phyloP scores from a whole-genome alignment of 2,329 filamentous ascomycete species.

The Colletotrichum liriopes region DNA sequence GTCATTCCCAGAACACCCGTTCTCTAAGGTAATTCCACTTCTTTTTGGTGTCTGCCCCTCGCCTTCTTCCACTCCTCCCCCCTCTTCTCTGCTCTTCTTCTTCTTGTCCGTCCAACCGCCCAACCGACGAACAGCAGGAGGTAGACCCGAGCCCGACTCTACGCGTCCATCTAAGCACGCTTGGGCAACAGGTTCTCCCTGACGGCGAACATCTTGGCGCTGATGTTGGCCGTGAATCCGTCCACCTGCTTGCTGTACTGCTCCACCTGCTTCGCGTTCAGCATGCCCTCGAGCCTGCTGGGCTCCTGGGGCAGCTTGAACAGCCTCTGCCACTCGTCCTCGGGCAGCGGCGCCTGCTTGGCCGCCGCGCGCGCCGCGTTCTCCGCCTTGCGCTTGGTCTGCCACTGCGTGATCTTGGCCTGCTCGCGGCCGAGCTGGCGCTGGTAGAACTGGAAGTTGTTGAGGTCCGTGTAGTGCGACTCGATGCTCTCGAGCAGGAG shows the following conservation, averaged over 20 bases:
- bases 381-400: slow-evolving; percentile 96
- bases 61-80: not conserved
- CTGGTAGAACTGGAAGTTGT: slow-evolving; percentile 99
- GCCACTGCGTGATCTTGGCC: slow-evolving; percentile 96
- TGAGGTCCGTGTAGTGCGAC: slow-evolving; percentile 97
- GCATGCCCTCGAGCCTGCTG: slow-evolving; percentile 90
- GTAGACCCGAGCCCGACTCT: slow-evolving; percentile 12
- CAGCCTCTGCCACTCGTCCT: slow-evolving; percentile 98
- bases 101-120: slow-evolving; percentile 8
- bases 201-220: slow-evolving; percentile 98
- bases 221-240: slow-evolving; percentile 92
- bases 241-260: slow-evolving; percentile 98
- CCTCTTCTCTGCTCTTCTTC: not conserved
- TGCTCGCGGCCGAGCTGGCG: slow-evolving; percentile 94
- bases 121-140: slow-evolving; percentile 3
- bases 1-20: slow-evolving; percentile 43
- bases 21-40: slow-evolving; percentile 38
- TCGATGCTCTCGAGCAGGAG: slow-evolving; percentile 97
- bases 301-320: slow-evolving; percentile 99
- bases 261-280: slow-evolving; percentile 96
- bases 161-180: slow-evolving; percentile 48
- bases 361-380: slow-evolving; percentile 87
- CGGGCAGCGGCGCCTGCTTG: slow-evolving; percentile 90
- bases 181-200: slow-evolving; percentile 78
- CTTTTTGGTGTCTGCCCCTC: slow-evolving; percentile 28